Evolutionary conservation across 2,329 filamentous ascomycete genomes (phyloP).

Genomic region (Westerdykella ornata): DNA sequence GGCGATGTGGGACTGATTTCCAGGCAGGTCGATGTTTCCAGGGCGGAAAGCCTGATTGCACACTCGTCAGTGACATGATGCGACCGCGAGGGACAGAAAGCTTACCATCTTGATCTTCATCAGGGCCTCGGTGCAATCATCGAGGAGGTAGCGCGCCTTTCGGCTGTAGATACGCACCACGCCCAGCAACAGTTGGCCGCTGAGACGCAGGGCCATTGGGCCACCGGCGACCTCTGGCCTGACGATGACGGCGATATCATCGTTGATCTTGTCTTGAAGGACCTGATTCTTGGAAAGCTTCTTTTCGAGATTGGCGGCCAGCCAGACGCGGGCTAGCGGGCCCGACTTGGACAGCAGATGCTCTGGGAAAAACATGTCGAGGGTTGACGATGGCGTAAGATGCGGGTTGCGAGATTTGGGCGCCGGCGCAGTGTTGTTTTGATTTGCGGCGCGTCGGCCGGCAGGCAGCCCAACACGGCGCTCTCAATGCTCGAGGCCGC

Average conservation of each 20-base stretch:
- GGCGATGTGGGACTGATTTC: conserved; percentile 65
- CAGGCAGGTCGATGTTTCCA: conserved; percentile 92
- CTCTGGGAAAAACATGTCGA: conserved; percentile 91
- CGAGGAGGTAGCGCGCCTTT: conserved; percentile 90
- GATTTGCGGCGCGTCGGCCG: neutral
- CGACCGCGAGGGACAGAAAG: neutral
- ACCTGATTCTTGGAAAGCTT: conserved; percentile 97
- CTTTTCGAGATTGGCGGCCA: conserved; percentile 95
- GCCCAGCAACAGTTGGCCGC: conserved; percentile 86
- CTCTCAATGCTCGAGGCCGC: too few relatives aligned
- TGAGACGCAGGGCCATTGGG: conserved; percentile 88
- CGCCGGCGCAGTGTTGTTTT: neutral
- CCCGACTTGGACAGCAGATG: conserved; percentile 93
- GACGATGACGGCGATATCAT: conserved; percentile 92
- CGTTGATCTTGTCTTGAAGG: conserved; percentile 86
- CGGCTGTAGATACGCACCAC: conserved; percentile 96
- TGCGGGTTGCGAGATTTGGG: neutral
- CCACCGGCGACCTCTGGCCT: conserved; percentile 64
- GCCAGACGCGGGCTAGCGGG: conserved; percentile 94
- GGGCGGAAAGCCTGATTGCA: conserved; percentile 75
- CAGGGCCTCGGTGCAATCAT: conserved; percentile 95
- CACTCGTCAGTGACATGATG: conserved; percentile 22
- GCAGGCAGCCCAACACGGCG: too few relatives aligned
- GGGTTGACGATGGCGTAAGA: neutral
- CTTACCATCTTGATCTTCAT: conserved; percentile 97